Percentiles rank a stretch among this genome's conserved stretches.
phyloP scores from a whole-genome alignment of 139 green algal genomes.

The Chlamydomonas eustigma region DNA sequence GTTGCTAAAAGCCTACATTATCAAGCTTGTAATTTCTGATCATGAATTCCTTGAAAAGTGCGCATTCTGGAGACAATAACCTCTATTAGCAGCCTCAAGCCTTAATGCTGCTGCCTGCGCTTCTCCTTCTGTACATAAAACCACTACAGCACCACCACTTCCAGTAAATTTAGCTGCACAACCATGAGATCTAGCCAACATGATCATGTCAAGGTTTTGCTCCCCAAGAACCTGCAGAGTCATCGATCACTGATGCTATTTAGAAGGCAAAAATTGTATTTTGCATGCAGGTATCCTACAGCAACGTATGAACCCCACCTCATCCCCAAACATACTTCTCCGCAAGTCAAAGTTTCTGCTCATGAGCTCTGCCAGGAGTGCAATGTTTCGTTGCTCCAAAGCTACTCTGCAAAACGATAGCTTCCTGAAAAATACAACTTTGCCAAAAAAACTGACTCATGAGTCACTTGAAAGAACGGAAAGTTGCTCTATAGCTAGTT shows the following conservation, averaged over 20 bases:
- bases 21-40: no score
- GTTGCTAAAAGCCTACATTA: no score
- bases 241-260: not conserved
- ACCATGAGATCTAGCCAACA: slow-evolving; percentile 36
- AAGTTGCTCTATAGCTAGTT: no score
- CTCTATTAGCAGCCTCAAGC: not conserved
- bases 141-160: slow-evolving; percentile 76
- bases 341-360: slow-evolving; percentile 66
- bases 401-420: slow-evolving; percentile 34
- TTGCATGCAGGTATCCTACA: not conserved
- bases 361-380: slow-evolving; percentile 60
- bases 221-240: slow-evolving; percentile 50
- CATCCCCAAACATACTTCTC: slow-evolving; percentile 24
- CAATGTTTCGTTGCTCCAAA: slow-evolving; percentile 35
- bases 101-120: slow-evolving; percentile 2
- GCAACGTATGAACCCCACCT: not conserved
- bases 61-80: no score
- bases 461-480: no score
- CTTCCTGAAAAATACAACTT: no score
- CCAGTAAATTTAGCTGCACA: slow-evolving; percentile 82
- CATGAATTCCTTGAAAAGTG: no score
- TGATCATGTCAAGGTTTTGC: slow-evolving; percentile 74
- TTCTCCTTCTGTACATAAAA: slow-evolving; percentile 38
- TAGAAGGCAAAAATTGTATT: not conserved
- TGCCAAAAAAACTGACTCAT: no score